These are phyloP conservation scores for Globisporangium alternatum DNA, from an alignment of 352 stramenopile genomes.

Conservation along the genomic window DNA sequence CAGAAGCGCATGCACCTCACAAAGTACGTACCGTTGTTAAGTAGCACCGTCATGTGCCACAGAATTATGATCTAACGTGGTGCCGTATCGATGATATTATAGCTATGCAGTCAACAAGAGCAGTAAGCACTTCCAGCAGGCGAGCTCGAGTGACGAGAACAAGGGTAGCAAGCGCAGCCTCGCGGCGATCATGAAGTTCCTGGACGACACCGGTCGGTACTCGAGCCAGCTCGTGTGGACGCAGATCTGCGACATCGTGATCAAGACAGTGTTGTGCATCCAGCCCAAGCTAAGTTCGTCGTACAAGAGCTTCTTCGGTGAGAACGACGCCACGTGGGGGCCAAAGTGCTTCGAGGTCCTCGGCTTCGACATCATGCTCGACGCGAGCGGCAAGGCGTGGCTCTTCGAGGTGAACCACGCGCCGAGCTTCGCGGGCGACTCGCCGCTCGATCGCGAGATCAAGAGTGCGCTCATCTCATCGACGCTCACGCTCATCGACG, in stretches of 20 bases:
- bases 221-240: conserved; percentile 28
- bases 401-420: conserved; percentile 50
- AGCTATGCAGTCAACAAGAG: conserved; percentile 53
- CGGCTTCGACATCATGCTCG: conserved; percentile 47
- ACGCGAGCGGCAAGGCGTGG: conserved; percentile 35
- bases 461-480: conserved; percentile 34
- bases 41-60: background rate
- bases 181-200: conserved; percentile 27
- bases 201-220: conserved; percentile 22
- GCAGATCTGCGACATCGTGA: conserved; percentile 39
- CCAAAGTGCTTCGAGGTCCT: conserved; percentile 47
- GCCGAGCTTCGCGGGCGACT: conserved; percentile 43
- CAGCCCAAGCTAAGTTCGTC: conserved; percentile 36
- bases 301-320: conserved; percentile 42
- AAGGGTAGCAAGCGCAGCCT: conserved; percentile 40
- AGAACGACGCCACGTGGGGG: conserved; percentile 26
- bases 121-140: conserved; percentile 34
- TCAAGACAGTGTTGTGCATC: conserved; percentile 44
- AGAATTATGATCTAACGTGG: background rate
- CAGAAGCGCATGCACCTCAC: conserved; percentile 50
- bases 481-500: conserved; percentile 31
- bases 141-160: conserved; percentile 17
- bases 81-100: background rate
- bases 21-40: conserved; percentile 22
- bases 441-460: conserved; percentile 32